phyloP scores from a whole-genome alignment of 2,329 filamentous ascomycete species.

The Exserohilum turcica region DNA sequence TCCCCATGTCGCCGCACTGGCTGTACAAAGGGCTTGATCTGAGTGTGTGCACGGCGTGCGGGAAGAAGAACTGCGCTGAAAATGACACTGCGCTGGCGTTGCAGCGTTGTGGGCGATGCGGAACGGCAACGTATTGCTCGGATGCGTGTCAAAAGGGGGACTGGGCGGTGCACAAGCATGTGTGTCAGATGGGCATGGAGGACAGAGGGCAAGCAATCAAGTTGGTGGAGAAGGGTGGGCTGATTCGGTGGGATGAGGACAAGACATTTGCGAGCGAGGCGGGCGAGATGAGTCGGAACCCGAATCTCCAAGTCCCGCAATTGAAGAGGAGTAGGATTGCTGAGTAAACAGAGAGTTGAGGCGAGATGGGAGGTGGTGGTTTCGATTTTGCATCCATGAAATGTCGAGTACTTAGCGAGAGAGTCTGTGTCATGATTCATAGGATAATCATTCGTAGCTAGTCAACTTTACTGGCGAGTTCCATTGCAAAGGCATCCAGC shows the following conservation, averaged over 20 bases:
- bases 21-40: constrained; percentile 22
- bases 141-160: constrained; percentile 24
- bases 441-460: no score
- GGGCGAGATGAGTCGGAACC: constrained; percentile 24
- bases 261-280: constrained; percentile 19
- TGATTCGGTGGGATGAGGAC: constrained; percentile 28
- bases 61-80: background rate
- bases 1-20: constrained; percentile 31
- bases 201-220: constrained; percentile 28
- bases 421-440: no score
- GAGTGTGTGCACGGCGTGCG: constrained; percentile 20
- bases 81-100: background rate
- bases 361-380: background rate
- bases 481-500: no score
- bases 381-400: background rate
- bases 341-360: background rate
- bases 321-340: background rate
- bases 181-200: constrained; percentile 28
- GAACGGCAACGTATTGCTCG: constrained; percentile 31
- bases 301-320: constrained; percentile 20
- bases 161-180: constrained; percentile 30
- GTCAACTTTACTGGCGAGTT: no score
- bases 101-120: constrained; percentile 29
- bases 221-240: constrained; percentile 25
- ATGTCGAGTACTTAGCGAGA: no score